These are phyloP conservation scores for Phytophthora rubi DNA, from an alignment of 352 stramenopile genomes.

Conservation along the genomic window DNA sequence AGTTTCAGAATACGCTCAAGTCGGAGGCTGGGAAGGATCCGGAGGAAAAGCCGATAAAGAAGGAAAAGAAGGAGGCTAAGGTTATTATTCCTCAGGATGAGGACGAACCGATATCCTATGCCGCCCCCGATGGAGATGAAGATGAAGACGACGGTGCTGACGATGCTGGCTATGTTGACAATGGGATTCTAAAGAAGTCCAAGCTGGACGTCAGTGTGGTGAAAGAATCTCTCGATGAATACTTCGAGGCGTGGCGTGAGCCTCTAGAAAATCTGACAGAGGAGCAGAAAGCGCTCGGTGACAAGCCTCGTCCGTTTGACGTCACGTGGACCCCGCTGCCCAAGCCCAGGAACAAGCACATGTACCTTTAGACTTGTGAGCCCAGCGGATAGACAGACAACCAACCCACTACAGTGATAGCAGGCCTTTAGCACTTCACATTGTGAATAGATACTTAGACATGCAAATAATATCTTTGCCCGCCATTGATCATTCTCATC, in stretches of 20 bases:
- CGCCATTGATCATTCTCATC: too few species aligned
- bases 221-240: slow-evolving; percentile 39
- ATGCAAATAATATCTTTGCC: too few species aligned
- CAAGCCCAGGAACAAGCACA: slow-evolving; percentile 74
- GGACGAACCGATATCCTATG: slow-evolving; percentile 28
- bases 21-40: not conserved
- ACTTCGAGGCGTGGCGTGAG: slow-evolving; percentile 59
- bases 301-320: slow-evolving; percentile 71
- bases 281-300: slow-evolving; percentile 41
- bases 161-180: slow-evolving; percentile 12
- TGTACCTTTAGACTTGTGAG: slow-evolving; percentile 67
- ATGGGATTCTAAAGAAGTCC: slow-evolving; percentile 2
- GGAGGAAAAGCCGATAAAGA: slow-evolving; percentile 32
- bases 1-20: slow-evolving; percentile 39
- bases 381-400: slow-evolving; percentile 25
- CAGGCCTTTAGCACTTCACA: slow-evolving; percentile 24
- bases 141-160: slow-evolving; percentile 40
- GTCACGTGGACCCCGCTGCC: slow-evolving; percentile 73
- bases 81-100: slow-evolving; percentile 21
- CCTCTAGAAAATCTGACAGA: slow-evolving; percentile 43
- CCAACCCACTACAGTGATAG: slow-evolving; percentile 12
- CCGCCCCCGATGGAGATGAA: slow-evolving; percentile 35
- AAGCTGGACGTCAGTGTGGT: slow-evolving; percentile 3
- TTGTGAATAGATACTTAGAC: slow-evolving; percentile 35
- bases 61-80: slow-evolving; percentile 10